Evolutionary conservation across 352 stramenopile genomes (phyloP).

Genomic region (Phytopythium vexans): DNA sequence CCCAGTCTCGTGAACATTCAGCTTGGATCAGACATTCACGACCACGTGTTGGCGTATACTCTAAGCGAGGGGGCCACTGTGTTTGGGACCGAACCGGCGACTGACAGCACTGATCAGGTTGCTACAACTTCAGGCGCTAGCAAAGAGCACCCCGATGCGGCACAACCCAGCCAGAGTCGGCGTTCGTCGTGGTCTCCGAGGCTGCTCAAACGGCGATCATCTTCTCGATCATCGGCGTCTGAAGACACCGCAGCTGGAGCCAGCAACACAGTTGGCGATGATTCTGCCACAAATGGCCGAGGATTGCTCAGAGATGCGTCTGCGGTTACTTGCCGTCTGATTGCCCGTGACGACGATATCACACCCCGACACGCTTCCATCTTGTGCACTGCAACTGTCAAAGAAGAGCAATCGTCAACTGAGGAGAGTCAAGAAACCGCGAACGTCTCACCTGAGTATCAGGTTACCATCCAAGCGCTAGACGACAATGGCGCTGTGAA

Average conservation of each 20-base stretch:
- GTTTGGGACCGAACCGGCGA: constrained; percentile 32
- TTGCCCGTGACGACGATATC: no score
- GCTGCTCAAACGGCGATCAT: constrained; percentile 26
- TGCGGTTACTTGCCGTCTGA: no score
- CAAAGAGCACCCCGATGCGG: constrained; percentile 4
- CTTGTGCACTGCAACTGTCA: no score
- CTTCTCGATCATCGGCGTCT: not conserved
- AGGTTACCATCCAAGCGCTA: constrained; percentile 30
- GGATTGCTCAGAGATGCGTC: no score
- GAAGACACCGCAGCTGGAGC: no score
- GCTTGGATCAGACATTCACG: constrained; percentile 17
- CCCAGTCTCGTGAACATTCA: constrained; percentile 51
- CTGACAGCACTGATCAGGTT: constrained; percentile 11
- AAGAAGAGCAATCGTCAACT: not conserved
- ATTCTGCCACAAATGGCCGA: no score
- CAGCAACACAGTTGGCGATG: no score
- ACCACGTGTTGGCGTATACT: constrained; percentile 36
- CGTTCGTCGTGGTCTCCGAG: constrained; percentile 37
- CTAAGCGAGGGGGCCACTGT: constrained; percentile 40
- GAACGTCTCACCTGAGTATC: not conserved
- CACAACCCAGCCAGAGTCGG: constrained; percentile 20
- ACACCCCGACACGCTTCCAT: no score
- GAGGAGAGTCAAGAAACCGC: not conserved
- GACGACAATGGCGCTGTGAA: constrained; percentile 28
- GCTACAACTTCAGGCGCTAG: constrained; percentile 7